These are phyloP conservation scores for Saccharomycopsis hybrid DNA, from an alignment of 1,139 yeast species.

Conservation along the genomic window DNA sequence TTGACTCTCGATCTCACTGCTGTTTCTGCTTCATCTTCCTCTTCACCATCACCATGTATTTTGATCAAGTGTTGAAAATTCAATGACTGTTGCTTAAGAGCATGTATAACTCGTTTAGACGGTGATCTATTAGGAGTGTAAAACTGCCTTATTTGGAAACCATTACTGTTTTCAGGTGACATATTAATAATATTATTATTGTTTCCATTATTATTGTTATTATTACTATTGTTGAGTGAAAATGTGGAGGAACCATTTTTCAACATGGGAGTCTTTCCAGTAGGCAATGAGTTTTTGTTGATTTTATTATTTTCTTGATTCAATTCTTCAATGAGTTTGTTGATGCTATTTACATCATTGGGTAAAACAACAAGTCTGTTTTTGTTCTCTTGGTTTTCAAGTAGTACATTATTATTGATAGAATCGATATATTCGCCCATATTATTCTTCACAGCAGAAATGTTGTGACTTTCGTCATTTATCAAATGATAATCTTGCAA, in stretches of 20 bases:
- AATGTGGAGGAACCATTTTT: background rate
- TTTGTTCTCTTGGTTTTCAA: slow-evolving; percentile 18
- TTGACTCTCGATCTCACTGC: background rate
- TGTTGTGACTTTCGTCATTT: slow-evolving; percentile 27
- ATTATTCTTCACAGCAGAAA: slow-evolving; percentile 20
- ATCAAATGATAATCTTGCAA: slow-evolving; percentile 21
- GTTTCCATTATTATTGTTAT: background rate
- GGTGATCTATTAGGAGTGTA: slow-evolving; percentile 17
- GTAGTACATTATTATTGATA: slow-evolving; percentile 13
- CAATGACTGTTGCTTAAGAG: slow-evolving; percentile 6
- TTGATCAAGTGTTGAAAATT: slow-evolving; percentile 5
- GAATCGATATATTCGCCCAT: background rate
- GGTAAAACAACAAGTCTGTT: slow-evolving; percentile 7
- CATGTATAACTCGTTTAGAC: slow-evolving; percentile 14
- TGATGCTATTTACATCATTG: slow-evolving; percentile 22
- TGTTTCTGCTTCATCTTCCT: background rate
- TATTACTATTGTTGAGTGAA: background rate
- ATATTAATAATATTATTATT: background rate
- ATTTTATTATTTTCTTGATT: slow-evolving; percentile 25
- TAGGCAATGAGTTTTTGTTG: slow-evolving; percentile 24
- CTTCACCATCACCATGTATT: background rate
- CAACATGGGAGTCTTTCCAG: slow-evolving; percentile 27
- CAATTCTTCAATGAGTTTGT: slow-evolving; percentile 23
- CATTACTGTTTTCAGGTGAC: background rate
- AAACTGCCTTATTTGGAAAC: no score